phyloP scores from a whole-genome alignment of 257 asterid species.

The Thymus quinquecostatus region DNA sequence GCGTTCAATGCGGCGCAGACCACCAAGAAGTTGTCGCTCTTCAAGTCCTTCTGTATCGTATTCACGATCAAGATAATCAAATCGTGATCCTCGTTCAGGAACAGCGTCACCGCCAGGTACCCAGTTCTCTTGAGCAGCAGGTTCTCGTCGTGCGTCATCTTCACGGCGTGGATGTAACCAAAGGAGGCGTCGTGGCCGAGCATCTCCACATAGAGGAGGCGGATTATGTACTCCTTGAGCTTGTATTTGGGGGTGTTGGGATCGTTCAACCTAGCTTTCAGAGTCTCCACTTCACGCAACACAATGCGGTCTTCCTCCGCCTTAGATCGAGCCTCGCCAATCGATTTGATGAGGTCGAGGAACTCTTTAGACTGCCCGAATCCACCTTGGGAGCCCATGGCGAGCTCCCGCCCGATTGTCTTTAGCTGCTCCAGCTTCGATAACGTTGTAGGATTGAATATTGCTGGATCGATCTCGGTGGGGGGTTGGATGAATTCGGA shows the following conservation, averaged over 20 bases:
- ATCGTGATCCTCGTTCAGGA: conserved; percentile 92
- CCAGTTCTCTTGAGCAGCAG: conserved; percentile 79
- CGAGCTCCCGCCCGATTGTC: conserved; percentile 96
- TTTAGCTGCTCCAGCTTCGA: conserved; percentile 86
- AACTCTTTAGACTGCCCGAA: conserved; percentile 92
- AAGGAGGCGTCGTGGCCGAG: conserved; percentile 96
- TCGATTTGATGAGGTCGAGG: conserved; percentile 88
- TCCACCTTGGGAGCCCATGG: conserved; percentile 96
- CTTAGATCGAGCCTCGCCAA: conserved; percentile 96
- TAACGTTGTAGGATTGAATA: conserved; percentile 12
- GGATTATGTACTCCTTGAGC: conserved; percentile 84
- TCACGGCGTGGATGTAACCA: conserved; percentile 95
- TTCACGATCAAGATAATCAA: conserved; percentile 91
- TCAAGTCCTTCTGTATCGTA: conserved; percentile 98
- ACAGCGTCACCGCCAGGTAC: conserved; percentile 87
- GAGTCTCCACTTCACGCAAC: conserved; percentile 82
- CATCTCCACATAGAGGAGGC: conserved; percentile 91
- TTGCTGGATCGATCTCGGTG: conserved; percentile 31
- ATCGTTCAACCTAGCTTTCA: conserved; percentile 64
- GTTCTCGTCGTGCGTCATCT: conserved; percentile 95
- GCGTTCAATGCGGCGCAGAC: conserved; percentile 90
- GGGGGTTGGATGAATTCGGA: conserved; percentile 16
- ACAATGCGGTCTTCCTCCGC: conserved; percentile 97
- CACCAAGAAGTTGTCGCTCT: conserved; percentile 83
- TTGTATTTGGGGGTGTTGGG: conserved; percentile 87